Percentiles rank a stretch among this genome's conserved stretches.
Evolutionary conservation across 139 green algal species (phyloP).

Genomic region (Chlorella sp.): DNA sequence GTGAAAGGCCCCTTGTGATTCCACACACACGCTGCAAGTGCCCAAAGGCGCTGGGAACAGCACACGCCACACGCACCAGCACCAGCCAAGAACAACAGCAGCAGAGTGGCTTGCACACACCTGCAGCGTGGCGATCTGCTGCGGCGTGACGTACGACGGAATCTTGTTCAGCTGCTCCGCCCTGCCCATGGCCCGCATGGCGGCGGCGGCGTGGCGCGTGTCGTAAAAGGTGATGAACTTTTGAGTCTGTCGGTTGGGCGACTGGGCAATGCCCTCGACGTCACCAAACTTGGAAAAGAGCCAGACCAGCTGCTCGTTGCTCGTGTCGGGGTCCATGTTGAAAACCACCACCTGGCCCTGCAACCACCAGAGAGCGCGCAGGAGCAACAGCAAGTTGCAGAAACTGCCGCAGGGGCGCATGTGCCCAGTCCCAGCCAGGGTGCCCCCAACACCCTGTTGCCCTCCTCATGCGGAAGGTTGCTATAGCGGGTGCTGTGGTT

Average conservation of each 20-base stretch:
- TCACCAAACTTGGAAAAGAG: constrained; percentile 83
- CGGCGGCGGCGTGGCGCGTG: constrained; percentile 48
- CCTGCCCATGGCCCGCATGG: constrained; percentile 50
- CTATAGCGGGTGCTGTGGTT: too few species aligned
- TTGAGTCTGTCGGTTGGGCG: constrained; percentile 49
- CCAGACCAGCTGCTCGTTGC: constrained; percentile 62
- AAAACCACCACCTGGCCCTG: constrained; percentile 82
- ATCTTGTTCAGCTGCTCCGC: constrained; percentile 45
- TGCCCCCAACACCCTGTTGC: too few species aligned
- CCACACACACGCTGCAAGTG: neutral
- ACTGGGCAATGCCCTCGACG: constrained; percentile 60
- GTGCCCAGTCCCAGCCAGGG: too few species aligned
- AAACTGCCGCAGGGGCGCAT: too few species aligned
- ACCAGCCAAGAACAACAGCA: neutral
- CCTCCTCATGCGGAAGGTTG: too few species aligned
- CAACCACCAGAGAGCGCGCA: neutral
- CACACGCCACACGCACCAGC: neutral
- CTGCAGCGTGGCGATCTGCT: constrained; percentile 26
- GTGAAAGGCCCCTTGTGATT: too few species aligned
- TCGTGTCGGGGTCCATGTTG: constrained; percentile 62
- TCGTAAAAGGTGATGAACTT: constrained; percentile 92
- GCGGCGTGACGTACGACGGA: constrained; percentile 29
- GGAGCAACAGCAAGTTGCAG: too few species aligned
- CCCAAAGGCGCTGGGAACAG: neutral
- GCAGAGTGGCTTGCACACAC: neutral